Base-by-base conservation (phyloP, 2,329 filamentous ascomycete genomes). In the Pseudogymnoascus sp. region DNA sequence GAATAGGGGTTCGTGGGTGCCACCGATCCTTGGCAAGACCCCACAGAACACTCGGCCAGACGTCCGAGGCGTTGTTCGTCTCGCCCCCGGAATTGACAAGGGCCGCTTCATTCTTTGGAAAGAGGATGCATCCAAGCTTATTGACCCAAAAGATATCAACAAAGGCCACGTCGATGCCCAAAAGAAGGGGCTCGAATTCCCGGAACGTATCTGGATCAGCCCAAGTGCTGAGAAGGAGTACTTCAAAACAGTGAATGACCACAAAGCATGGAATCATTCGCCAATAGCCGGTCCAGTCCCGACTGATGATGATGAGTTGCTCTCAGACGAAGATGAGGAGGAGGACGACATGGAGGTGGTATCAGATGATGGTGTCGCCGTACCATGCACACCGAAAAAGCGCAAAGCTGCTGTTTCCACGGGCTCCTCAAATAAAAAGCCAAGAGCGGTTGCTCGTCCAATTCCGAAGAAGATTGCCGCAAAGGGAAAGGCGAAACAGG, bases 1-100 rank as follows among this genome's bases (percentile, higher is more conserved):
- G 14, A 68, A 71, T 6, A 72, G 77, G 62, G 77, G 77, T n/a
- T 74, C 77, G 57, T 59, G 76, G 5, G 73, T 79, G 1, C 76
- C 77, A 1, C 77, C 77, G 2, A 38, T 67, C 1, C 59, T 66
- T 6, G 68, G 68, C 25, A 74, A 72, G 60, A 62, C 67, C 0
- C 66, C 68, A 2, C 57, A 65, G 0, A 65, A 63, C 1, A 60
- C 64, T 3, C 38, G 72, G 58, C 66, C 66, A 1, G 62, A 64
- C 8, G 64, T 76, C n/a, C 18, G 60, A 20, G 61, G 59, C n/a
- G 43, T 58, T 43, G 50, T 62, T 22, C 57, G 57, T 39, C 35
- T 38, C 8, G 57, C 57, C 5, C 57, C 57, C 6, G 57, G 57
- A 25, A 58, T 58, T 30, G 57, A 58, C 35, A 58, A 25, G 57